phyloP scores from a whole-genome alignment of 2,329 filamentous ascomycete genomes.

The Xylariaceae sp. region DNA sequence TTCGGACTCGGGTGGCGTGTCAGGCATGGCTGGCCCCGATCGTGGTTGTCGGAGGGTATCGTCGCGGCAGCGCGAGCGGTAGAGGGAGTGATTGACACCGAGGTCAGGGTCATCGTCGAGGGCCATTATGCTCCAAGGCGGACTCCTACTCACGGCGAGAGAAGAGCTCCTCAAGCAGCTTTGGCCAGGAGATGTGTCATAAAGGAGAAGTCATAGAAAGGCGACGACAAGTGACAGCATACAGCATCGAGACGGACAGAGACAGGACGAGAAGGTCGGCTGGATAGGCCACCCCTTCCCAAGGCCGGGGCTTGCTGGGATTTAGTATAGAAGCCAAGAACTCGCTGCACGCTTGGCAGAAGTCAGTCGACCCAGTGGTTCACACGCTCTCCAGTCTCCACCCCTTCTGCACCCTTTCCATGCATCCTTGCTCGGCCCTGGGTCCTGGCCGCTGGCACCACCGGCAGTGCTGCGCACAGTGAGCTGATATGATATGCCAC shows the following conservation, averaged over 20 bases:
- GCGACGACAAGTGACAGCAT: background rate
- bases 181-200: conserved; percentile 6
- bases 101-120: conserved; percentile 19
- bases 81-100: conserved; percentile 4
- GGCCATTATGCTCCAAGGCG: conserved; percentile 9
- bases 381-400: too few relatives aligned
- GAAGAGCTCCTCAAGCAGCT: conserved; percentile 24
- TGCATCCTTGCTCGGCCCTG: too few relatives aligned
- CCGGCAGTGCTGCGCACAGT: too few relatives aligned
- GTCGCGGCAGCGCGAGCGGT: background rate
- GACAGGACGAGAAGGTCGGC: too few relatives aligned
- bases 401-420: too few relatives aligned
- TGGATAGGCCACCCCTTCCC: too few relatives aligned
- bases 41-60: background rate
- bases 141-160: conserved; percentile 22
- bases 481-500: too few relatives aligned
- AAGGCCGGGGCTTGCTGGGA: conserved; percentile 7
- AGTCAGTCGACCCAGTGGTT: too few relatives aligned
- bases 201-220: background rate
- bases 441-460: too few relatives aligned
- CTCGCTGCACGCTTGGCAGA: conserved; percentile 12
- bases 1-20: conserved; percentile 6
- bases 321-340: conserved; percentile 14
- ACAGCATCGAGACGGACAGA: too few relatives aligned
- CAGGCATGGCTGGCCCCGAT: background rate